Base-by-base conservation (phyloP, 2,329 filamentous ascomycete species). In the Alternaria burnsii region DNA sequence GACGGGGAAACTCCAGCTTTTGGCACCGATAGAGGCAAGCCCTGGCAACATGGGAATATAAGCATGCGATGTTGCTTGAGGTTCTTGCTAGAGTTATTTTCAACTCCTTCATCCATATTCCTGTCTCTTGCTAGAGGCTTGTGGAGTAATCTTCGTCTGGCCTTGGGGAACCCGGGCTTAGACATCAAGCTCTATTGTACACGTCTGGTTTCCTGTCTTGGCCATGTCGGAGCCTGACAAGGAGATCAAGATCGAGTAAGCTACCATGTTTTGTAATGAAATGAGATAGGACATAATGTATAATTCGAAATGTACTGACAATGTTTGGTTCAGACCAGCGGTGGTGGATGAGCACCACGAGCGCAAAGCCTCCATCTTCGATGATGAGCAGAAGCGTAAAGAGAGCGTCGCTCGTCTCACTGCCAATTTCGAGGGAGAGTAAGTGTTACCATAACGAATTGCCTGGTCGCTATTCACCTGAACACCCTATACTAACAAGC, bases 401-500 rank as follows among this genome's bases (percentile, higher is more conserved):
- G 62, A 68, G 32, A 72, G 69, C 20, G 55, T 77, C 26, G 58
- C 61, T 22, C 63, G 67, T 26, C 50, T 77, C 52, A 76, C 70
- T 9, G 61, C 66, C 55, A 77, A 78, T 30, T 47, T 67, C 2
- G 71, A 71, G 18, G 74, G 74, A 57, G 74, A 76, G 73, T 77
- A 67, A 62, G 75, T 71, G n/a, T 18, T n/a, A 16, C 14, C 12
- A 22, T 16, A 28, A 5, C n/a, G 30, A 30, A 16, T 12, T 7
- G 14, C 32, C 32, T 8, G 24, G 4, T 9, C 6, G 20, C 3
- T 3, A 16, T 48, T 5, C 12, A 5, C 34, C 4, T 16, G 11
- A 24, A 14, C 11, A 1, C 41, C 20, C 20, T 40, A 3, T 26
- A 30, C 62, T 67, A n/a, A 72, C 46, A 10, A 43, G 20, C 14